Evolutionary conservation across 306 rosid genomes (phyloP), one percentile per base, ranked within the genome.

Genomic region (Hippophae gyantsensis): DNA sequence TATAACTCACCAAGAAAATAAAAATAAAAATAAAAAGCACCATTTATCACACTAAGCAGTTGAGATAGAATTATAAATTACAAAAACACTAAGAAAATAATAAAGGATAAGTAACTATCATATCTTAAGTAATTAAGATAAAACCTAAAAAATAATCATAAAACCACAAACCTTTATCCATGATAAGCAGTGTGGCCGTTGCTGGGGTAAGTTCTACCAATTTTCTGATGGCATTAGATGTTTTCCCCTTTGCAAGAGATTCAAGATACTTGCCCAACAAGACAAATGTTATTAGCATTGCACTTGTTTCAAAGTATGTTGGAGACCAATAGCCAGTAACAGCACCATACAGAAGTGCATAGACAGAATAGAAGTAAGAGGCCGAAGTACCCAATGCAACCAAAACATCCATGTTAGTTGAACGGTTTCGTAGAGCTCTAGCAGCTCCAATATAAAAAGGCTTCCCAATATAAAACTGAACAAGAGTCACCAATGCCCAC

Each of bases 331-430:
- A 88, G 64, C 95, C 99, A 72, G 95, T 86, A 51, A 84, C 42
- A 54, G 99, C 97, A 69, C 99, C 99, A 67, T 88, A 93, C 41
- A 93, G 79, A 74, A 93, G 99, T 40, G 99, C 99, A 61, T 81
- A 79, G 52, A 93, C 94, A 70, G 99, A 93, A 76, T 93, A 93
- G 67, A 80, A 71, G n/a, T 93, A 93, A 60, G 99, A 82, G 50
- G 97, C 99, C 0, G 99, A 86, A 57, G 99, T 93, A 65, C 99
- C 99, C 89, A 93, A 74, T 46, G 97, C 97, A 73, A 93, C 93
- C 72, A 93, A 76, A 67, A 93, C 99, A 70, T 93, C 99, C 99
- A 93, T 93, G 80, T 93, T 93, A 48, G 97, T 86, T 18, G 99
- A 84, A 77, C 99, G 94, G 69, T 93, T 93, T 72, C 88, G 84